Base-by-base conservation (phyloP, 2,329 filamentous ascomycete genomes). In the Neofusicoccum laricinum region DNA sequence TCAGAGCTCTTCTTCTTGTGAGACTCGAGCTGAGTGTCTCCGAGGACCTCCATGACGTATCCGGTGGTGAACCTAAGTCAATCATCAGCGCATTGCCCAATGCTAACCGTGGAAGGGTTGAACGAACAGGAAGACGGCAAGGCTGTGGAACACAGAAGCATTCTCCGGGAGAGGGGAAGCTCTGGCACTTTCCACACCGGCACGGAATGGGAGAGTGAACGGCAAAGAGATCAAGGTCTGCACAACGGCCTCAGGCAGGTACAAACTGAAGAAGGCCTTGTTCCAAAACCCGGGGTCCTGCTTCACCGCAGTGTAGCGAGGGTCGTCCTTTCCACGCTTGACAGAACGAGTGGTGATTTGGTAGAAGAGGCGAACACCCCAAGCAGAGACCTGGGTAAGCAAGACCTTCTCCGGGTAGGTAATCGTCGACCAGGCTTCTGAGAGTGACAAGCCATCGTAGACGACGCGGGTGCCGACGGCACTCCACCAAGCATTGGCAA, bases 401-500 rank as follows among this genome's bases (percentile, higher is more conserved):
- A 88, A 77, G 1, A 87, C 75, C 61, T 83, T 82, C 69, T 88
- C 82, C 0, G 82, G 80, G 73, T 84, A 84, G 1, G 81, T 80
- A 2, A 87, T 74, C 2, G 78, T 78, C 17, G 73, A 68, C 69
- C 83, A 80, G 15, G 84, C 82, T 51, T 80, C 75, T 1, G 75
- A 69, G 4, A 84, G 64, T 0, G 82, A 79, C 19, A 84, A 71
- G 1, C 81, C 79, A 34, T 80, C 76, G 64, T 79, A 75, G 15
- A 85, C 75, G 11, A 85, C 76, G 4, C 80, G 81, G n/a, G 79
- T 77, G 14, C 85, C 84, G 46, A 88, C 73, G 21, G 85, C 84
- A 63, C 79, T 82, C 82, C 84, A 87, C 86, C 85, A 88, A 6
- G 84, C 85, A 70, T 86, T 87, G 64, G 79, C 72, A 10, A 87